Evolutionary conservation across 345 rosid genomes (phyloP).

Genomic region (Lumnitzera racemosa): DNA sequence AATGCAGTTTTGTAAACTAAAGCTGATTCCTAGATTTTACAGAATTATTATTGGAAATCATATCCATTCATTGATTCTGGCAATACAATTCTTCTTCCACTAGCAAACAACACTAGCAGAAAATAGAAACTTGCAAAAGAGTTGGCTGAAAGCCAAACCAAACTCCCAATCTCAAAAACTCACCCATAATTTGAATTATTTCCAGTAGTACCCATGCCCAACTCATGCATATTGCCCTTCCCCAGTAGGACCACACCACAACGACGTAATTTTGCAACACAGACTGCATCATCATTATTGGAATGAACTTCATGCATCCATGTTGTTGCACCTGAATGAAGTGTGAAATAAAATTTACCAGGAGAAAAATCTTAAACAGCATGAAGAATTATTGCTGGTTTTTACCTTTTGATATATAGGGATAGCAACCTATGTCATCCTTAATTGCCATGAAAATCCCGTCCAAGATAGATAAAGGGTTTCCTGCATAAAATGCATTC

Average conservation of each 20-base stretch:
- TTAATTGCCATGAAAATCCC: constrained; percentile 84
- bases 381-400: neutral
- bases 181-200: constrained; percentile 90
- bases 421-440: constrained; percentile 84
- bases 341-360: neutral
- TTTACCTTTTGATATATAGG: constrained; percentile 63
- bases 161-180: constrained; percentile 11
- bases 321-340: constrained; percentile 59
- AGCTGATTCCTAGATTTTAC: neutral
- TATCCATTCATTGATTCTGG: no score
- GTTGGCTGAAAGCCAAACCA: neutral
- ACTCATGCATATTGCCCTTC: constrained; percentile 89
- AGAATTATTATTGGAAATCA: no score
- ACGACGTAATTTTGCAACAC: constrained; percentile 59
- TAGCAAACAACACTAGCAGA: no score
- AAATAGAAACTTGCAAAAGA: no score
- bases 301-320: constrained; percentile 78
- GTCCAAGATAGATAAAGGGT: constrained; percentile 65
- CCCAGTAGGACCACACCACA: constrained; percentile 83
- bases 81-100: no score
- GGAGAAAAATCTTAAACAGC: neutral
- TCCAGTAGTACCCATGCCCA: constrained; percentile 95
- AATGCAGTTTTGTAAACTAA: neutral
- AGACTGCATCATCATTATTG: constrained; percentile 55
- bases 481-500: constrained; percentile 42